These are phyloP conservation scores for Paramecium sonneborni DNA, from an alignment of 73 alveolate species.

Conservation along the genomic window DNA sequence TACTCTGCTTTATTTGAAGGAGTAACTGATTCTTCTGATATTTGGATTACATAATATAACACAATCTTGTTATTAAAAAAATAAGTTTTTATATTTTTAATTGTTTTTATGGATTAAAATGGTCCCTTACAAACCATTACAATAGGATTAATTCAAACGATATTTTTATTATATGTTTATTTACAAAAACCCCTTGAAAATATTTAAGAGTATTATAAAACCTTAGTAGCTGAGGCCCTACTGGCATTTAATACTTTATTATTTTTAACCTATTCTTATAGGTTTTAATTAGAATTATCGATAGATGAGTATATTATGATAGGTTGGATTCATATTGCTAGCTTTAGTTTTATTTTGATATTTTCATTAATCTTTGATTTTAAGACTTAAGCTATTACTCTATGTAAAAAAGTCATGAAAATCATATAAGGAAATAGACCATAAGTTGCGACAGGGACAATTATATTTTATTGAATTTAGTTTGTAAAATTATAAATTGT, in stretches of 20 bases:
- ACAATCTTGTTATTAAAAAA: neutral
- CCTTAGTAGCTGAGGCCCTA: neutral
- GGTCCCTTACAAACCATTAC: neutral
- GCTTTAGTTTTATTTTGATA: neutral
- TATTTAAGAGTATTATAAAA: neutral
- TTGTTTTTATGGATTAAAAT: neutral
- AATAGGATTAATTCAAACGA: neutral
- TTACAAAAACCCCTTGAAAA: neutral
- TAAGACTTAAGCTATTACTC: neutral
- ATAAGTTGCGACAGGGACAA: neutral
- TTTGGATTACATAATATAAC: neutral
- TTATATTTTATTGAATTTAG: neutral
- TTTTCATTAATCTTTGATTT: neutral
- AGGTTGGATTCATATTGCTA: neutral
- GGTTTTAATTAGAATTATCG: neutral
- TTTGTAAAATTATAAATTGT: neutral
- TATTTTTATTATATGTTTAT: neutral
- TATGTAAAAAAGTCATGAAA: neutral
- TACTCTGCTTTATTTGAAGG: slow-evolving; percentile 4
- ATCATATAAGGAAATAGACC: neutral
- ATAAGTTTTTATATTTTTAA: neutral
- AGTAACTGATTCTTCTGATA: neutral
- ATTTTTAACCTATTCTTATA: neutral
- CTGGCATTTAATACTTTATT: neutral
- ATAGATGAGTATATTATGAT: neutral